phyloP scores from a whole-genome alignment of 305 asterid genomes.

The Solanum aculeatissimum region DNA sequence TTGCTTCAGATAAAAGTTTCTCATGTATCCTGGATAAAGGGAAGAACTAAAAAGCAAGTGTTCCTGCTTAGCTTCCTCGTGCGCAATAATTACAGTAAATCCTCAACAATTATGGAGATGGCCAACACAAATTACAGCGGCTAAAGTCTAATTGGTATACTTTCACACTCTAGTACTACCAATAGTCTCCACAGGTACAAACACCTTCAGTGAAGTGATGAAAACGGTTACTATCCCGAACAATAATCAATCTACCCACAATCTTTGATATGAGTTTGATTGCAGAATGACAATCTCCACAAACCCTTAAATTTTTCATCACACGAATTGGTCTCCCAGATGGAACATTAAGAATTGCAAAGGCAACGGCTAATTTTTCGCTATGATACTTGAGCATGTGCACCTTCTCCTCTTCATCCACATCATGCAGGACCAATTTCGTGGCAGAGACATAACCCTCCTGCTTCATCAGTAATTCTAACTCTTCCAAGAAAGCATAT shows the following conservation, averaged over 20 bases:
- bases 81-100: not conserved
- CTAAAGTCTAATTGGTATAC: not conserved
- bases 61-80: not conserved
- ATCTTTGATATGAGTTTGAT: conserved; percentile 68
- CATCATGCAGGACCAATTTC: conserved; percentile 77
- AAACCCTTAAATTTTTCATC: conserved; percentile 77
- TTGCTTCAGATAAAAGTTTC: not conserved
- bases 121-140: not conserved
- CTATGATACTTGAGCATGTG: conserved; percentile 81
- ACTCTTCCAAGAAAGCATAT: conserved; percentile 59
- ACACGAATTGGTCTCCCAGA: conserved; percentile 70
- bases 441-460: conserved; percentile 73
- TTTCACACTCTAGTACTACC: conserved; percentile 27
- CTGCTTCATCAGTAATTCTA: conserved; percentile 46
- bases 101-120: not conserved
- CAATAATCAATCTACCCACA: conserved; percentile 57
- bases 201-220: conserved; percentile 71
- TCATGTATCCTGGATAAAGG: not conserved
- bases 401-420: conserved; percentile 89
- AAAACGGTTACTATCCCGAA: conserved; percentile 85
- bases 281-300: conserved; percentile 82
- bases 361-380: conserved; percentile 82
- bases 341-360: conserved; percentile 61
- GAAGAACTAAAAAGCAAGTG: not conserved
- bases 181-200: conserved; percentile 89